Evolutionary conservation across 1,139 yeast species (phyloP).

Genomic region (Petasospora rhodanensis): DNA sequence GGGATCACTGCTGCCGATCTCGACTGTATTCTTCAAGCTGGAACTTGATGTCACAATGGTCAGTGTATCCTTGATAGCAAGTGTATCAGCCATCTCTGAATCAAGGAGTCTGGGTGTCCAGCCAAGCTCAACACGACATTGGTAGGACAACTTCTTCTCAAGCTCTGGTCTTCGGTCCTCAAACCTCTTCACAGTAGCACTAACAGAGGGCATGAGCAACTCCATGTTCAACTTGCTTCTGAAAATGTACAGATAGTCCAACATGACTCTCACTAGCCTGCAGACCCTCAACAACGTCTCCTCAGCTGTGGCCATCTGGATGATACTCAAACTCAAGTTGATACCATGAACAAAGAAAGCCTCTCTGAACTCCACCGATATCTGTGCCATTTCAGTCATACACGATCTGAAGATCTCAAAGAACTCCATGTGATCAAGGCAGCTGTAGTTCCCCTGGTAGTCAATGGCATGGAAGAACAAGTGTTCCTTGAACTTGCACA

Average conservation of each 20-base stretch:
- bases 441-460: conserved; percentile 10
- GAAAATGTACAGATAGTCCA: no score
- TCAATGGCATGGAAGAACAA: conserved; percentile 22
- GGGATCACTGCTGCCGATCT: no score
- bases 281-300: no score
- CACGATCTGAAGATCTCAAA: conserved; percentile 7
- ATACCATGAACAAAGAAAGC: conserved; percentile 12
- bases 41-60: neutral
- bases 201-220: no score
- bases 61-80: neutral
- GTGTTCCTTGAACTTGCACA: conserved; percentile 15
- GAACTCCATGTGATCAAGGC: conserved; percentile 5
- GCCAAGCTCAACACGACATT: no score
- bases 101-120: neutral
- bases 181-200: no score
- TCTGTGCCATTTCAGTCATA: neutral
- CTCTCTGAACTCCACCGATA: conserved; percentile 3
- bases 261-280: no score
- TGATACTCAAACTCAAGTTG: no score
- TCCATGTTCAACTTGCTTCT: no score
- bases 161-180: neutral
- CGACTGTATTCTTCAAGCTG: neutral
- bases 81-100: neutral
- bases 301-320: no score
- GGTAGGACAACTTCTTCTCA: neutral